A percentile compares a stretch with the other conserved stretches of the same genome.
Evolutionary conservation across 495 filamentous ascomycete species (phyloP).

Genomic region (Xylaria nigripes): DNA sequence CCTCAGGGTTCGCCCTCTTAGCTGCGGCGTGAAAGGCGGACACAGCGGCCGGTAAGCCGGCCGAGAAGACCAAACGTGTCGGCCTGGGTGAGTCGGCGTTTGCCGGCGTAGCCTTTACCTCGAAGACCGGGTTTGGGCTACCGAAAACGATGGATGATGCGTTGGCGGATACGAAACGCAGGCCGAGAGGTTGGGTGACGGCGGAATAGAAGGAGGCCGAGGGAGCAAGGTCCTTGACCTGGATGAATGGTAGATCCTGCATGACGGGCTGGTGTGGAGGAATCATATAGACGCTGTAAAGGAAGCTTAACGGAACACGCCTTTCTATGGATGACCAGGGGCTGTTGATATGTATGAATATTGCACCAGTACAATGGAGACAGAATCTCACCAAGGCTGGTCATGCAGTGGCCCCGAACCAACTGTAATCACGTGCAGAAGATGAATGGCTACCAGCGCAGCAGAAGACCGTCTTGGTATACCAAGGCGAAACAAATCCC

Average conservation of each 20-base stretch:
- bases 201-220: conserved; percentile 75
- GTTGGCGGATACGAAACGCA: conserved; percentile 51
- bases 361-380: conserved; percentile 2
- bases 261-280: conserved; percentile 9
- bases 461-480: neutral
- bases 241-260: conserved; percentile 36
- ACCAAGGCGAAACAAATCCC: neutral
- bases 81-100: conserved; percentile 21
- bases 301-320: neutral
- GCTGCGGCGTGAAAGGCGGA: conserved; percentile 37
- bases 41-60: conserved; percentile 32
- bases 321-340: neutral
- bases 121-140: conserved; percentile 31
- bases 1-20: conserved; percentile 31
- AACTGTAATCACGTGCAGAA: neutral
- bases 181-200: conserved; percentile 64
- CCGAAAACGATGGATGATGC: conserved; percentile 27
- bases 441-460: neutral
- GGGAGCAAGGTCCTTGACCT: conserved; percentile 67
- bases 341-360: neutral
- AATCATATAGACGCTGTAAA: neutral
- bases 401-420: conserved; percentile 7
- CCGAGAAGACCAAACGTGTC: conserved; percentile 35
- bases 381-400: conserved; percentile 6
- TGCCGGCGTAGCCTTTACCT: conserved; percentile 24